phyloP scores from a whole-genome alignment of 2,329 filamentous ascomycete genomes.

The Beauveria australis region DNA sequence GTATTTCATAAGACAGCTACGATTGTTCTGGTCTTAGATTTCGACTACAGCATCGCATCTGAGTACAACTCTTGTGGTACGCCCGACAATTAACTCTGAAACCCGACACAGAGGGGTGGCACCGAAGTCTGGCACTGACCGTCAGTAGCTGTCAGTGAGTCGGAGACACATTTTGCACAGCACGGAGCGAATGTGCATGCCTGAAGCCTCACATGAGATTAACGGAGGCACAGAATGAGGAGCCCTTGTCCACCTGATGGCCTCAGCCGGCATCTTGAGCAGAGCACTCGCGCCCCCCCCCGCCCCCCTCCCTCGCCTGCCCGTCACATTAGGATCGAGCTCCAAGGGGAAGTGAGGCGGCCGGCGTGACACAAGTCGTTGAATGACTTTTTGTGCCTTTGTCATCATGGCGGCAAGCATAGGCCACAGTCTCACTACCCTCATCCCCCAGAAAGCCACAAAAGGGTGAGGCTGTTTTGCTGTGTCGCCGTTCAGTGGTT shows the following conservation, averaged over 20 bases:
- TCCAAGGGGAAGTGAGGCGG: not conserved
- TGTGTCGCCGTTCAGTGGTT: not conserved
- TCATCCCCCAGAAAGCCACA: not conserved
- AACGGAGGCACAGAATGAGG: not conserved
- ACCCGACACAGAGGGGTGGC: not conserved
- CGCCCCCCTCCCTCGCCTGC: not conserved
- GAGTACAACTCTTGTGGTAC: not conserved
- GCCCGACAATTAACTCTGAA: not conserved
- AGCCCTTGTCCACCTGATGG: not conserved
- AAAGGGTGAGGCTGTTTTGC: not conserved
- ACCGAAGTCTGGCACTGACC: not conserved
- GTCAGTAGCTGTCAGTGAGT: not conserved
- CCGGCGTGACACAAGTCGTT: not conserved
- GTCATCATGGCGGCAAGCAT: not conserved
- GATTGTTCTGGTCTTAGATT: not conserved
- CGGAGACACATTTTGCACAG: not conserved
- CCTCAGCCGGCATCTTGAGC: not conserved
- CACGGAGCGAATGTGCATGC: conserved; percentile 1
- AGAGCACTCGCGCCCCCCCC: not conserved
- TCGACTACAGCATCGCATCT: not conserved
- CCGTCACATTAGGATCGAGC: not conserved
- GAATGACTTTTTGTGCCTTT: not conserved
- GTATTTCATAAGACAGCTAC: not conserved
- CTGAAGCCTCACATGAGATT: conserved; percentile 7
- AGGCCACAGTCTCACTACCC: not conserved